Percentiles rank a stretch among this genome's conserved stretches.
These are phyloP conservation scores for Schrenkiella parvula DNA, from an alignment of 345 rosid species.

Conservation along the genomic window DNA sequence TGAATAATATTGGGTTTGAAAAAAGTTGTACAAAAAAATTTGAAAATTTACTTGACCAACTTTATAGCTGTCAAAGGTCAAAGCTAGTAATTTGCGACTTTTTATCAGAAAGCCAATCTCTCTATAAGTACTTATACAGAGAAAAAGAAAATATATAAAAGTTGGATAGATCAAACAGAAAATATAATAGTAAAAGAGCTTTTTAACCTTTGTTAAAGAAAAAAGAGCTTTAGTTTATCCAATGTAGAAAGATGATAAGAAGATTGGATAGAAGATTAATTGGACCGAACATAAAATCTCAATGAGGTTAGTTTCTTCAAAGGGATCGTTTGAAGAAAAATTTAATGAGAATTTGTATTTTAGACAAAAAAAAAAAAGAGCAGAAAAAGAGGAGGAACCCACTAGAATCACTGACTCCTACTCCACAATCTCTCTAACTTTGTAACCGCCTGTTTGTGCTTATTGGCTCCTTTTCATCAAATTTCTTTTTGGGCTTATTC, in stretches of 20 bases:
- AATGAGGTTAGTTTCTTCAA: not conserved
- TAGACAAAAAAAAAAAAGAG: constrained; percentile 14
- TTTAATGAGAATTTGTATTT: constrained; percentile 28
- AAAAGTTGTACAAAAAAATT: constrained; percentile 25
- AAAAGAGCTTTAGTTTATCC: constrained; percentile 7
- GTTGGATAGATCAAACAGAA: not conserved
- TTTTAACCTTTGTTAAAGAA: constrained; percentile 6
- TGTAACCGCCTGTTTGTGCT: constrained; percentile 77
- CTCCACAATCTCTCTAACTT: constrained; percentile 52
- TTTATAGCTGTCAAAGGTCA: constrained; percentile 23
- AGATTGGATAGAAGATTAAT: not conserved
- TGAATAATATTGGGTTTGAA: constrained; percentile 11
- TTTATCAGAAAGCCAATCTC: not conserved
- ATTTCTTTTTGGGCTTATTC: constrained; percentile 39
- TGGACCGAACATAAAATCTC: constrained; percentile 13
- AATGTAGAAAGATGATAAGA: not conserved
- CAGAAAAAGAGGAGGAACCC: constrained; percentile 63
- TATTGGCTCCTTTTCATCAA: constrained; percentile 53
- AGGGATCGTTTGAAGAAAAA: not conserved
- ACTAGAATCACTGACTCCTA: constrained; percentile 70
- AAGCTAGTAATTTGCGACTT: not conserved
- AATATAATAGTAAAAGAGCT: constrained; percentile 6
- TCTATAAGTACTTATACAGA: not conserved
- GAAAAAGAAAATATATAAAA: not conserved
- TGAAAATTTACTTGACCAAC: constrained; percentile 28